These are phyloP conservation scores for Gamsiella multidivaricata DNA, from an alignment of 192 early-diverging fungal genomes.

Conservation along the genomic window DNA sequence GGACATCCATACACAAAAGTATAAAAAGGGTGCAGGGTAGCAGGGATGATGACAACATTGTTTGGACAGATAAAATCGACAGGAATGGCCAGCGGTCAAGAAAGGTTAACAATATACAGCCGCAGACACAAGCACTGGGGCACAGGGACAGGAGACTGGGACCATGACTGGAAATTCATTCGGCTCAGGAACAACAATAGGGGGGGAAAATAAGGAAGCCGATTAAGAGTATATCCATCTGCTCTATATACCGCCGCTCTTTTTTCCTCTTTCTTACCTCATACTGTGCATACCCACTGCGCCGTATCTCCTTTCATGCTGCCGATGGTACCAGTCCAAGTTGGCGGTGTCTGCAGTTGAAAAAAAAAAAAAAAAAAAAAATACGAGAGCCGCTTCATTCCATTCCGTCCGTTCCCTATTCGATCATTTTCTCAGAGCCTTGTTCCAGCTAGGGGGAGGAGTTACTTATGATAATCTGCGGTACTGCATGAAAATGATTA, in stretches of 20 bases:
- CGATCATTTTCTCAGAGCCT: slow-evolving; percentile 23
- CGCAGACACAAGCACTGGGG: background rate
- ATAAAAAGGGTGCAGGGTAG: background rate
- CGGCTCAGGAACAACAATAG: too few relatives aligned
- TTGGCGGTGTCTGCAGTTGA: slow-evolving; percentile 6
- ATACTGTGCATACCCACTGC: slow-evolving; percentile 1
- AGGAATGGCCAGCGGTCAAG: background rate
- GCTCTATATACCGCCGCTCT: too few relatives aligned
- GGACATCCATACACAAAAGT: background rate
- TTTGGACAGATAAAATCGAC: background rate
- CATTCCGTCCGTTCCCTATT: background rate
- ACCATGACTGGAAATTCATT: too few relatives aligned
- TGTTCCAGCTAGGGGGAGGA: background rate
- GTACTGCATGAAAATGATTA: background rate
- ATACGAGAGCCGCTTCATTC: slow-evolving; percentile 14
- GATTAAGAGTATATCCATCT: too few relatives aligned
- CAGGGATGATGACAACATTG: background rate
- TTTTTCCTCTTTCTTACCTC: background rate
- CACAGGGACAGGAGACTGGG: too few relatives aligned
- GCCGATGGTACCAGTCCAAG: background rate
- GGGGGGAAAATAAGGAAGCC: too few relatives aligned
- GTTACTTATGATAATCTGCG: slow-evolving; percentile 5
- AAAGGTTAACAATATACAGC: slow-evolving; percentile 4
- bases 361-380: slow-evolving; percentile 1
- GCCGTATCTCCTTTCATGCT: slow-evolving; percentile 4